Evolutionary conservation across 257 asterid species (phyloP).

Genomic region (Solanum sparsipilum): DNA sequence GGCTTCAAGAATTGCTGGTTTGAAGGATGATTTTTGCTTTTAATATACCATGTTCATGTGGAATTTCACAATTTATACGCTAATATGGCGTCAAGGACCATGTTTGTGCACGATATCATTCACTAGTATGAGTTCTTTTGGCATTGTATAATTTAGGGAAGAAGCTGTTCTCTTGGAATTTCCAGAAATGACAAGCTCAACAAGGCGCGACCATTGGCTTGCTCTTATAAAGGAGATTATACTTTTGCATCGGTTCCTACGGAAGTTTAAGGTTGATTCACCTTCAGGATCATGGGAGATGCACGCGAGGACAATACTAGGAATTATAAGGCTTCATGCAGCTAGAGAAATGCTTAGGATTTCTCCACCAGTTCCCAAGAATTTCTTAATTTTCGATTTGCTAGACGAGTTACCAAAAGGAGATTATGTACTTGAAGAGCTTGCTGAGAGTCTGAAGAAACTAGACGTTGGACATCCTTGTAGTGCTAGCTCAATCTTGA

Average conservation of each 20-base stretch:
- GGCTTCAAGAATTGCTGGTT: background rate
- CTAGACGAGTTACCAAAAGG: constrained; percentile 80
- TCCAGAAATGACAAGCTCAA: constrained; percentile 90
- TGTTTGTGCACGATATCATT: background rate
- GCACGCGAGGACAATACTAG: constrained; percentile 71
- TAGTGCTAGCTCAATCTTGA: constrained; percentile 66
- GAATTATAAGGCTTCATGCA: constrained; percentile 81
- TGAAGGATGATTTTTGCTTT: background rate
- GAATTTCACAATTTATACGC: background rate
- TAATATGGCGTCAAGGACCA: background rate
- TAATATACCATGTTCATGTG: background rate
- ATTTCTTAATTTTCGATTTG: constrained; percentile 56
- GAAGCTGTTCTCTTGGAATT: constrained; percentile 64
- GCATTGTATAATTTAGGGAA: constrained; percentile 26
- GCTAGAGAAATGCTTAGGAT: constrained; percentile 92
- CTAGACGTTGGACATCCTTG: constrained; percentile 42
- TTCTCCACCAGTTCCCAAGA: constrained; percentile 65
- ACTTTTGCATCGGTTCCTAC: constrained; percentile 51
- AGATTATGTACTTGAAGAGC: constrained; percentile 59
- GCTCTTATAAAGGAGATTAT: constrained; percentile 64
- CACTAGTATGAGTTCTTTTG: background rate
- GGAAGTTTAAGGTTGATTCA: constrained; percentile 39
- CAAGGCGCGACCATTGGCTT: constrained; percentile 90
- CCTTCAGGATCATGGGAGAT: constrained; percentile 51
- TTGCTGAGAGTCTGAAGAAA: constrained; percentile 44